Percentiles rank a stretch among this genome's conserved stretches.
Conservation (phyloP, 2,329 filamentous ascomycete genomes). For the Truncatella angustata region DNA sequence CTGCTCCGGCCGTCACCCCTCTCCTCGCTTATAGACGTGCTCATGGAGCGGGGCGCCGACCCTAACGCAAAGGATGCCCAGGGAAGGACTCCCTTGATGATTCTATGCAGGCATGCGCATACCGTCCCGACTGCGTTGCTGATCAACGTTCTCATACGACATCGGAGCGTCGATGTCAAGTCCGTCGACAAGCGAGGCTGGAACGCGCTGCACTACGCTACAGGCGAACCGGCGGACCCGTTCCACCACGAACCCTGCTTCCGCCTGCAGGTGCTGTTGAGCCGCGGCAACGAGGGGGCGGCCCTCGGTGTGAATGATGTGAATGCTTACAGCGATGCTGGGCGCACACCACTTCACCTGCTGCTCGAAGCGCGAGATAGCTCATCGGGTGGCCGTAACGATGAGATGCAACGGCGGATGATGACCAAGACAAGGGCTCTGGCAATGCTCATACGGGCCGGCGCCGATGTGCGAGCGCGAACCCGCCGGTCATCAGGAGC, state of each 20-base stretch:
- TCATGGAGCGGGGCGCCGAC: slow-evolving; percentile 1
- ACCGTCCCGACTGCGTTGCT: background rate
- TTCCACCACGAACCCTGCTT: slow-evolving; percentile 4
- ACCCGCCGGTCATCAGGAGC: background rate
- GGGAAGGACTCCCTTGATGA: background rate
- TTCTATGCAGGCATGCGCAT: background rate
- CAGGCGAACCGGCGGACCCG: slow-evolving; percentile 1
- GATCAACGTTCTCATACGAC: background rate
- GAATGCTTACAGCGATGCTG: slow-evolving; percentile 1
- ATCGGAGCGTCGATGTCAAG: background rate
- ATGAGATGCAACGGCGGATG: background rate
- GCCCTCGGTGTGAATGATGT: slow-evolving; percentile 2
- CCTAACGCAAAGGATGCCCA: slow-evolving; percentile 1
- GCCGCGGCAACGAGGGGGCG: background rate
- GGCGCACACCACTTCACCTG: slow-evolving; percentile 1
- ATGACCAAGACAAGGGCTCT: slow-evolving; percentile 1
- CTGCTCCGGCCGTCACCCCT: background rate
- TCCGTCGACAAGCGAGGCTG: slow-evolving; percentile 3
- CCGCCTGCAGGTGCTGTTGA: slow-evolving; percentile 2
- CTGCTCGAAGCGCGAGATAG: slow-evolving; percentile 1
- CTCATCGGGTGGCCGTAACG: background rate
- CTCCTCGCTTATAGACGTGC: background rate
- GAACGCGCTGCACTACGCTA: background rate
- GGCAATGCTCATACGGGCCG: slow-evolving; percentile 1
- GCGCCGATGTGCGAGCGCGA: slow-evolving; percentile 4